Evolutionary conservation across 129 eudicot species (phyloP), one percentile per base, ranked within the genome.

Genomic region (Oenanthe sinensis): DNA sequence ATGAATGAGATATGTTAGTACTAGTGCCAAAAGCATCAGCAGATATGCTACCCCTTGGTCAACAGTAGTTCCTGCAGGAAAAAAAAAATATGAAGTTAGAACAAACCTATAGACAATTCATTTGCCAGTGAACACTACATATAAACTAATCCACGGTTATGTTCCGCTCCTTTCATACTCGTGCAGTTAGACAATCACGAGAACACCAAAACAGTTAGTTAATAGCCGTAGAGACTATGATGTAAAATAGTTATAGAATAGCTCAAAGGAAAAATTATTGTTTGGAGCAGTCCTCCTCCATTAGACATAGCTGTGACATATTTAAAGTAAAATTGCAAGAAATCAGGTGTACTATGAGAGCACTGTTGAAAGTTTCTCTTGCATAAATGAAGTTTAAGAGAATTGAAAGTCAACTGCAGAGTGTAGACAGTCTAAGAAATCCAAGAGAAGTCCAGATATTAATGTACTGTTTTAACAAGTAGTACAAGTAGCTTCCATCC

Each of bases 41-140:
- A 82, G 81, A 17, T 88, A 90, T 22, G 90, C 96, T 5, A 90
- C 81, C 19, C 96, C 96, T 58, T 84, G 96, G 55, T 90, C 96
- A 44, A 90, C 78, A 0, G 96, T 83, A 19, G 87, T 88, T 62
- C 96, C 96, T 90, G 78, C 74, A 80, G 44, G 17, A 81, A 26
- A 71, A 30, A 30, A 58, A 6, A 46, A 2, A 74, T 37, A 24
- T 14, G 15, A 12, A 30, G 71, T 65, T 14, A 30, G 8, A 28
- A 65, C 33, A 2, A 15, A 42, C 19, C 40, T 28, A 4, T 1
- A 30, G 7, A 30, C 71, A 63, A 10, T 8, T 26, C 42, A 65
- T 65, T 65, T 65, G 70, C 70, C 39, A 24, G 39, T 26, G 71
- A 63, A 63, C 22, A 58, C 11, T 58, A n/a, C 33, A 58, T n/a